Evolutionary conservation across 2,329 filamentous ascomycete species (phyloP).

Genomic region (Fusarium austroafricanum): DNA sequence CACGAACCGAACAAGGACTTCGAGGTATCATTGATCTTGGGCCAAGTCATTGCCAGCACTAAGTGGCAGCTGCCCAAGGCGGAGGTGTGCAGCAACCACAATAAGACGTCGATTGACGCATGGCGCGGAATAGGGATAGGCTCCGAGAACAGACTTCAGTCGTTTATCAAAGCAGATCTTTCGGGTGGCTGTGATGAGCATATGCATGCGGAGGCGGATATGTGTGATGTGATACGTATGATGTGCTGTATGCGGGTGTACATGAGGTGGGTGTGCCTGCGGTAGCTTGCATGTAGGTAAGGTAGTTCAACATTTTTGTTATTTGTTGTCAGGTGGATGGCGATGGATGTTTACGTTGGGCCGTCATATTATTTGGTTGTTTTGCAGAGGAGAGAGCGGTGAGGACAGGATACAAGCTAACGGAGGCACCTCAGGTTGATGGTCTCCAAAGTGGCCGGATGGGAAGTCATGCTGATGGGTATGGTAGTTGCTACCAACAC

Average conservation of each 20-base stretch:
- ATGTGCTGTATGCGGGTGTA: slow-evolving; percentile 30
- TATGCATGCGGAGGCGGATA: slow-evolving; percentile 40
- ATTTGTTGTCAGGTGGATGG: slow-evolving; percentile 32
- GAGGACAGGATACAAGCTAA: slow-evolving; percentile 19
- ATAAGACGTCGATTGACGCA: slow-evolving; percentile 40
- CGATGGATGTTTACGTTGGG: slow-evolving; percentile 23
- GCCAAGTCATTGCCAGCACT: slow-evolving; percentile 2
- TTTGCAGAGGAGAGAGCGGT: slow-evolving; percentile 19
- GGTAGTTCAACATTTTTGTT: slow-evolving; percentile 6
- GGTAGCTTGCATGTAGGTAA: slow-evolving; percentile 30
- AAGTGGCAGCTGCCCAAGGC: background rate
- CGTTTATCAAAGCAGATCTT: slow-evolving; percentile 36
- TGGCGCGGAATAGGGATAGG: slow-evolving; percentile 22
- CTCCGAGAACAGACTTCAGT: slow-evolving; percentile 14
- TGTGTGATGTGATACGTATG: slow-evolving; percentile 36
- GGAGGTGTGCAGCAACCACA: slow-evolving; percentile 32
- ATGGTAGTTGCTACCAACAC: background rate
- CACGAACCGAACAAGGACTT: background rate
- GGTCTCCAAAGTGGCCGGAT: slow-evolving; percentile 28
- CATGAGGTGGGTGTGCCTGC: slow-evolving; percentile 32
- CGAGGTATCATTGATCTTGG: slow-evolving; percentile 1
- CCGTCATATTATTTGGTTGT: slow-evolving; percentile 6
- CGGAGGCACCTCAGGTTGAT: background rate
- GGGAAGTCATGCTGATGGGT: slow-evolving; percentile 8
- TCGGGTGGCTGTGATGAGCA: slow-evolving; percentile 40